Evolutionary conservation across 2,329 filamentous ascomycete genomes (phyloP), one percentile per base, ranked within the genome.

Genomic region (Ophiostoma angusticollis): DNA sequence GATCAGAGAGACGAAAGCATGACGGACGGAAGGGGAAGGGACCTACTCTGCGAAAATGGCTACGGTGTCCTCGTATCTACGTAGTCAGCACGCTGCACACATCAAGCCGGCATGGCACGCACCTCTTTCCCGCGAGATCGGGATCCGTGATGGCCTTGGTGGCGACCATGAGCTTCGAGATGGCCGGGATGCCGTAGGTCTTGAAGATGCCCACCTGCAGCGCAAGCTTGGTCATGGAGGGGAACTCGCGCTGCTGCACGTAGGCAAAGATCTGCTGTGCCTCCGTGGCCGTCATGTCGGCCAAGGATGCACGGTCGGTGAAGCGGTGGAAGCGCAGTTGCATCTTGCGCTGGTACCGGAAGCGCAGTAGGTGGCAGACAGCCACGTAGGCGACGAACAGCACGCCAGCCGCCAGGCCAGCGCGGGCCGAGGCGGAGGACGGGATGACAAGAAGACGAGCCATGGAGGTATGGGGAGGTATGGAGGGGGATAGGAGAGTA

Each of bases 241-340:
- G 61, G 25, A 63, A 64, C 39, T 65, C 62, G 2, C 47, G 44
- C 13, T 50, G 40, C 5, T 50, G 42, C 6, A 61, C 42, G 24
- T 53, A 52, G 42, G 57, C 54, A 13, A 65, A 49, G 43, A 70
- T 63, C 39, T 57, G 54, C 41, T 65, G 62, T 6, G 68, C 64
- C 36, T 70, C 60, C 43, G 56, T 45, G 30, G 58, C 56, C 13
- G 59, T 64, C 63, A 66, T 65, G 36, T 48, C 45, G 9, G 54
- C 49, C 8, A 64, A 39, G 5, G 61, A 62, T 8, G 45, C 45
- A 11, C 60, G 58, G 43, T 59, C 52, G 5, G 52, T 44, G 44
- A 56, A 53, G 22, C 49, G 49, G 30, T 49, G 47, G n/a, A 56
- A 53, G 22, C 49, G 49, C 28, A 49, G 47, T 13, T 49, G 52